A percentile compares a stretch with the other conserved stretches of the same genome.
Evolutionary conservation across 192 early-diverging fungal species (phyloP).

Genomic region (Podila epicladia): DNA sequence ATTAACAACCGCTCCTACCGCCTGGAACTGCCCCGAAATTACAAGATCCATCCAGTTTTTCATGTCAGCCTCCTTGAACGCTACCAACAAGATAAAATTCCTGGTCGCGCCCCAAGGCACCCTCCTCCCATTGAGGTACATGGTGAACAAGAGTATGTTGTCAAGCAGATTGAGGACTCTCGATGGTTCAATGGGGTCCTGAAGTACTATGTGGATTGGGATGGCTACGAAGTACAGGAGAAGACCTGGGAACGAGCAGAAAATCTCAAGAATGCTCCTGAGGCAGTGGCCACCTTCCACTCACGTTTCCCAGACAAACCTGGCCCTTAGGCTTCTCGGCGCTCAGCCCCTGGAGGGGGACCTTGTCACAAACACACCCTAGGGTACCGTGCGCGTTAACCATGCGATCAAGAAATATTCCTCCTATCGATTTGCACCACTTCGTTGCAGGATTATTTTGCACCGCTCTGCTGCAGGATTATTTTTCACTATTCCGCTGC

Average conservation of each 20-base stretch:
- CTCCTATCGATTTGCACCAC: too few relatives aligned
- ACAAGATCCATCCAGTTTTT: conserved; percentile 53
- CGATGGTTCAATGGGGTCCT: background rate
- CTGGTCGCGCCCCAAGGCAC: background rate
- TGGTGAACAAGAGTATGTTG: conserved; percentile 12
- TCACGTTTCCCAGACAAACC: too few relatives aligned
- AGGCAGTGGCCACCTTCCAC: too few relatives aligned
- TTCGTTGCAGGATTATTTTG: too few relatives aligned
- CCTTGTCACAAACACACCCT: background rate
- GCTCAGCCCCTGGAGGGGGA: conserved; percentile 12
- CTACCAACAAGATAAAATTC: background rate
- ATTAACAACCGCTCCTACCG: conserved; percentile 11
- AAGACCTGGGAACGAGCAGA: too few relatives aligned
- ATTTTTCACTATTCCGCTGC: too few relatives aligned
- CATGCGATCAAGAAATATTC: too few relatives aligned
- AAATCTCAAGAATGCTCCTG: too few relatives aligned
- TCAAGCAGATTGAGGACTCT: conserved; percentile 14
- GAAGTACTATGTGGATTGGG: too few relatives aligned
- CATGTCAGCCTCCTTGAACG: conserved; percentile 52
- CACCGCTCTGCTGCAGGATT: background rate
- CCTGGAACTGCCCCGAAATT: conserved; percentile 13
- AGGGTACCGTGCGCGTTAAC: too few relatives aligned
- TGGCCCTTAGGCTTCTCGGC: background rate
- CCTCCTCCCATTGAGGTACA: background rate
- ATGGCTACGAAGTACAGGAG: too few relatives aligned